Base-by-base conservation (phyloP, 257 asterid genomes). In the Solanum bukasovii region DNA sequence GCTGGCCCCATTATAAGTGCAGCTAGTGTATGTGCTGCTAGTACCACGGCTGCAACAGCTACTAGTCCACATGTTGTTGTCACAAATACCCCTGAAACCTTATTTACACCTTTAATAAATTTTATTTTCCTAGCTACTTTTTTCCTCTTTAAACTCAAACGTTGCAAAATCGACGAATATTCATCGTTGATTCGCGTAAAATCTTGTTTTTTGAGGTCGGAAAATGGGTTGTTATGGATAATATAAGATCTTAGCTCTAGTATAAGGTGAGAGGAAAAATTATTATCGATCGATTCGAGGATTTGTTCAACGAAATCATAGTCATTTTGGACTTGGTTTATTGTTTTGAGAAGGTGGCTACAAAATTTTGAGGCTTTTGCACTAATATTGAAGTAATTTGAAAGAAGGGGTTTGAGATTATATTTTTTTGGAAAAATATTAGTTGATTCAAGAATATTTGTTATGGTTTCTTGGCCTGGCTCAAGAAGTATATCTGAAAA, bases 361-460 rank as follows among this genome's bases (percentile, higher is more conserved):
- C 98, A 96, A 78, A 94, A 85, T 70, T 40, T 82, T 0, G 98
- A 94, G 9, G 99, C 98, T 35, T 95, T 96, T 0, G 98, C 96
- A 87, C 98, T 96, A n/a, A 93, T 78, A 25, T 93, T 86, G 87
- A 96, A 96, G 89, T 94, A 96, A 72, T 91, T 81, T 25, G 70
- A 59, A n/a, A 96, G 86, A 42, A 95, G 92, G 65, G 94, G 65
- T 71, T 94, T 95, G 10, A 94, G 94, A 72, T 91, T 88, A 8
- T 94, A 91, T 52, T 91, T 91, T 35, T 86, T 88, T 2, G 93
- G 85, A 6, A 91, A 87, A 1, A 87, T 68, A 70, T n/a, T 20
- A 18, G 94, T 72, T 46, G 94, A 91, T 88, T 95, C 94, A 6
- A 96, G 95, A 49, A 96, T 49, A 11, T 93, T 9, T 31, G 90